Evolutionary conservation across 2,329 filamentous ascomycete species (phyloP).

Genomic region (Penicillium freii): DNA sequence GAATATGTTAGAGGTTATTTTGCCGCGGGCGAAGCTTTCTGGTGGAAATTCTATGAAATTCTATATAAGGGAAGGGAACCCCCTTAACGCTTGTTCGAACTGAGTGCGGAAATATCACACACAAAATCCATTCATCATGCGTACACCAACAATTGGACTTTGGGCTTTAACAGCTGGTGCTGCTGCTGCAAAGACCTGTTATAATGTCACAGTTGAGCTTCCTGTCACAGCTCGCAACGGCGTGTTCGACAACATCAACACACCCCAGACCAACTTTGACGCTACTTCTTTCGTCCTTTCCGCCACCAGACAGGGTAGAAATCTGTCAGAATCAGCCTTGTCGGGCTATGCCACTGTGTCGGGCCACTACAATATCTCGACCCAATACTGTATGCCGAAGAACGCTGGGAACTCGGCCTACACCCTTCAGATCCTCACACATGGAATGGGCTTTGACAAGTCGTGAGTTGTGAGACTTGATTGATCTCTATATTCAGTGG

Average conservation of each 20-base stretch:
- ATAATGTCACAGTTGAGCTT: slow-evolving; percentile 8
- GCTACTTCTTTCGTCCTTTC: slow-evolving; percentile 13
- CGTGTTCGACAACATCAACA: slow-evolving; percentile 11
- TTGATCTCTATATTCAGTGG: neutral
- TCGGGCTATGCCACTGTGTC: slow-evolving; percentile 18
- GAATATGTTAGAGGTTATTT: neutral
- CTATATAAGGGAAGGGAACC: neutral
- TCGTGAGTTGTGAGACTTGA: slow-evolving; percentile 8
- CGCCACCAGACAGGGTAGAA: slow-evolving; percentile 14
- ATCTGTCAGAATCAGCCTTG: slow-evolving; percentile 14
- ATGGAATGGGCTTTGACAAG: slow-evolving; percentile 39
- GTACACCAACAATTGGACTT: slow-evolving; percentile 5
- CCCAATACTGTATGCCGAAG: slow-evolving; percentile 16
- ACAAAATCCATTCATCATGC: neutral
- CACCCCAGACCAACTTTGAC: slow-evolving; percentile 19
- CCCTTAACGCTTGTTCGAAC: neutral
- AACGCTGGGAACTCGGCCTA: neutral
- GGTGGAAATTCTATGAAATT: neutral
- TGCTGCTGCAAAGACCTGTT: slow-evolving; percentile 8
- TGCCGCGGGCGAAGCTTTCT: neutral
- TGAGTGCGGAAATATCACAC: neutral
- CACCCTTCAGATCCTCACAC: slow-evolving; percentile 40
- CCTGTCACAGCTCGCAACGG: slow-evolving; percentile 12
- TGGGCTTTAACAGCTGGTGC: slow-evolving; percentile 2
- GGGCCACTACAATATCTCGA: slow-evolving; percentile 16